Evolutionary conservation across 2,329 filamentous ascomycete species (phyloP).

Genomic region (Escovopsis weberi): DNA sequence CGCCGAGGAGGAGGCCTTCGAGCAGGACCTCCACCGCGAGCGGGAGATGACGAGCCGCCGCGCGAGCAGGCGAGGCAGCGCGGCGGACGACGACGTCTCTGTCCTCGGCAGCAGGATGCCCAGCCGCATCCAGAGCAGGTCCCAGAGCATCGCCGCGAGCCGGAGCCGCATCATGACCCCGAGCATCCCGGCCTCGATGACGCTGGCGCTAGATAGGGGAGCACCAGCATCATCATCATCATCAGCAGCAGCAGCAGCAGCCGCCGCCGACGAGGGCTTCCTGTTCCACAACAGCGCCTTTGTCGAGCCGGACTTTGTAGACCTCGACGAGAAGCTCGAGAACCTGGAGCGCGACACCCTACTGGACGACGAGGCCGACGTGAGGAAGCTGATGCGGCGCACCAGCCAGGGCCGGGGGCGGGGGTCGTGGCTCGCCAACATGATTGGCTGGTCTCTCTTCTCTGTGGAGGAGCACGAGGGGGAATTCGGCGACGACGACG

Average conservation of each 20-base stretch:
- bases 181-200: too few relatives aligned
- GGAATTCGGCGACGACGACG: not conserved
- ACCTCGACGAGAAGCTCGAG: constrained; percentile 45
- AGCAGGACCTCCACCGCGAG: constrained; percentile 36
- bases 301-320: constrained; percentile 46
- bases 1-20: constrained; percentile 37
- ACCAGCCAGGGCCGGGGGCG: constrained; percentile 33
- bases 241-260: too few relatives aligned
- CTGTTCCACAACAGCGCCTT: constrained; percentile 22
- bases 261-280: too few relatives aligned
- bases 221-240: too few relatives aligned
- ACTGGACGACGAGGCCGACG: constrained; percentile 42
- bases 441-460: constrained; percentile 48
- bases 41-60: constrained; percentile 33
- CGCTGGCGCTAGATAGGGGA: too few relatives aligned
- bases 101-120: constrained; percentile 33
- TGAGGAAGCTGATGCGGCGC: constrained; percentile 40
- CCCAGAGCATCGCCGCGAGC: constrained; percentile 18
- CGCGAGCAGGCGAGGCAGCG: constrained; percentile 29
- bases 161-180: constrained; percentile 30
- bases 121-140: constrained; percentile 34
- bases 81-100: constrained; percentile 22
- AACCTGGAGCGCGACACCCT: constrained; percentile 35
- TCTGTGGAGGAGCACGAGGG: constrained; percentile 47
- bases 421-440: constrained; percentile 40